These are phyloP conservation scores for Discostella stelligera DNA, from an alignment of 352 stramenopile genomes.

Conservation along the genomic window DNA sequence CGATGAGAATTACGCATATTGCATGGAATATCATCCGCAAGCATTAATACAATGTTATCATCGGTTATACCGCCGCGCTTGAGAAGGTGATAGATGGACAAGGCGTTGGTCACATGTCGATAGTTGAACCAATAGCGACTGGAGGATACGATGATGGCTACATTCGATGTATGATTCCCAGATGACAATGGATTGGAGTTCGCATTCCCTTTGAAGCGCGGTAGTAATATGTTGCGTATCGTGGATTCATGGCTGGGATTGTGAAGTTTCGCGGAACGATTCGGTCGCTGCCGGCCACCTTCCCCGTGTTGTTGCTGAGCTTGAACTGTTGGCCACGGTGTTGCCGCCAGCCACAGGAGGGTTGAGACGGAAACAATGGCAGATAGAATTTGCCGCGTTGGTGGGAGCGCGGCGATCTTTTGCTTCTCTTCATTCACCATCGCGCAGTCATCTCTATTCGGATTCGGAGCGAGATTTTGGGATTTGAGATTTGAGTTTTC, in stretches of 20 bases:
- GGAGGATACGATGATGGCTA: conserved; percentile 81
- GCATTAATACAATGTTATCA: conserved; percentile 92
- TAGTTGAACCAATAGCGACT: conserved; percentile 98
- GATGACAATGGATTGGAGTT: conserved; percentile 17
- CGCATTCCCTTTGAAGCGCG: conserved; percentile 21
- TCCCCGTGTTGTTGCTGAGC: background rate
- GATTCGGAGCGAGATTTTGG: too few relatives aligned
- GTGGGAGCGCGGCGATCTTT: background rate
- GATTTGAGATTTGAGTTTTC: too few relatives aligned
- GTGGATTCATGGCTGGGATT: conserved; percentile 41
- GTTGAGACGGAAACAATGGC: background rate
- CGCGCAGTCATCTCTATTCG: background rate
- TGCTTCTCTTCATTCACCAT: background rate
- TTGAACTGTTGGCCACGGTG: background rate
- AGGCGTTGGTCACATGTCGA: conserved; percentile 91
- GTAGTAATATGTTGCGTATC: conserved; percentile 39
- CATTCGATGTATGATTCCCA: conserved; percentile 60
- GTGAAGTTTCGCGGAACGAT: conserved; percentile 1
- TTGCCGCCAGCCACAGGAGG: background rate
- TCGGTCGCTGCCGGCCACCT: background rate
- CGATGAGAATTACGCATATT: conserved; percentile 71
- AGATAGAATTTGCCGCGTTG: background rate
- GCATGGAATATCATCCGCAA: conserved; percentile 92
- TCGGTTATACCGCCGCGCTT: conserved; percentile 91
- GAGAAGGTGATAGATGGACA: conserved; percentile 92